These are phyloP conservation scores for Aspergillus homomorphus DNA, from an alignment of 495 filamentous ascomycete species.

Conservation along the genomic window DNA sequence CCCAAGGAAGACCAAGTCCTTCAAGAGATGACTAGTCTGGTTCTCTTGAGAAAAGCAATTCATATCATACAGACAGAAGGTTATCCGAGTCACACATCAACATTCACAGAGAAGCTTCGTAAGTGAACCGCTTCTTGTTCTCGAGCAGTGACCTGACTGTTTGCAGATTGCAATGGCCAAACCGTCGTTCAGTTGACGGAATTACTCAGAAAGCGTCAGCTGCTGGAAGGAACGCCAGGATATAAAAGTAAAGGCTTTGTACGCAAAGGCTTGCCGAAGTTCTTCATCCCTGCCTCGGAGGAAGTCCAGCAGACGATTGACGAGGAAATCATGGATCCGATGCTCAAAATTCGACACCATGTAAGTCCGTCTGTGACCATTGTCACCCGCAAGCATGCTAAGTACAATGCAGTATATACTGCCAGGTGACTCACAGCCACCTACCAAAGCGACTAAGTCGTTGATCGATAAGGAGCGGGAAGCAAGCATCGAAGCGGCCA, in stretches of 20 bases:
- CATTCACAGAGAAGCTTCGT: constrained; percentile 28
- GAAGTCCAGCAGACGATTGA: constrained; percentile 21
- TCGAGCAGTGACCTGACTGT: constrained; percentile 15
- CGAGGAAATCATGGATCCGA: constrained; percentile 32
- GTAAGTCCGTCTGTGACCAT: constrained; percentile 22
- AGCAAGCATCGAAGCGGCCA: not conserved
- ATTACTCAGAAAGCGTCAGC: constrained; percentile 27
- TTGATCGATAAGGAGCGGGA: not conserved
- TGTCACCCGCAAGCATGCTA: not conserved
- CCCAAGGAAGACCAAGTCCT: constrained; percentile 31
- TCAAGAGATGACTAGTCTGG: constrained; percentile 31
- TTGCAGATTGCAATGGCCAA: constrained; percentile 32
- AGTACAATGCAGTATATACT: constrained; percentile 12
- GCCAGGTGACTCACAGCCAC: not conserved
- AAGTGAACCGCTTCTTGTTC: constrained; percentile 10
- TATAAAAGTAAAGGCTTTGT: constrained; percentile 28
- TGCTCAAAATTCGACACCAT: constrained; percentile 36
- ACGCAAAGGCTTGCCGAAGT: constrained; percentile 25
- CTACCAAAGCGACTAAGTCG: not conserved
- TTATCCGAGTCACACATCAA: constrained; percentile 21
- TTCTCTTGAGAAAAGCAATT: constrained; percentile 31
- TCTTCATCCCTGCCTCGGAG: constrained; percentile 20
- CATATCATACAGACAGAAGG: constrained; percentile 26
- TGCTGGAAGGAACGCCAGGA: constrained; percentile 27
- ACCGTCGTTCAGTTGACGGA: constrained; percentile 25